phyloP scores from a whole-genome alignment of 805 yeast genomes.

The Candida montana region DNA sequence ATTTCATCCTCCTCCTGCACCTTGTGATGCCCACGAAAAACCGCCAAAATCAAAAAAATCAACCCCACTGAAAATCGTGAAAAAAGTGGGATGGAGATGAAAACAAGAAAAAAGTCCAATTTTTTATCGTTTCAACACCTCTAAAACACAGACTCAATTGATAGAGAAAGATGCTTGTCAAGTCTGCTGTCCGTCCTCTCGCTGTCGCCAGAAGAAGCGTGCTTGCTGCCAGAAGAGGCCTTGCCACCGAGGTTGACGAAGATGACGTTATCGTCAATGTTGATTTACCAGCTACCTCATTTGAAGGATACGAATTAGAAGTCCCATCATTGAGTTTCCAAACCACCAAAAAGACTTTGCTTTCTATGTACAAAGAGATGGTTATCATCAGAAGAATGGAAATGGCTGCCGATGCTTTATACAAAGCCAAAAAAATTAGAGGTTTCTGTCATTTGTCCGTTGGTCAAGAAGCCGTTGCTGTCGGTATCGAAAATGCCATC shows the following conservation, averaged over 20 bases:
- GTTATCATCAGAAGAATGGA: conserved; percentile 92
- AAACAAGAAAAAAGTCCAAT: not conserved
- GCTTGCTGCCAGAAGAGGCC: conserved; percentile 18
- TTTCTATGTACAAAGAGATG: conserved; percentile 97
- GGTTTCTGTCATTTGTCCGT: conserved; percentile 98
- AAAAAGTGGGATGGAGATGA: not conserved
- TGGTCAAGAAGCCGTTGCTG: conserved; percentile 99
- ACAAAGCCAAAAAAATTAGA: conserved; percentile 97
- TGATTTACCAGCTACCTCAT: conserved; percentile 72
- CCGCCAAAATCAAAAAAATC: not conserved
- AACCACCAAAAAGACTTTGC: conserved; percentile 72
- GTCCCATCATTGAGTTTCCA: conserved; percentile 68
- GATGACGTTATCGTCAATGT: conserved; percentile 35
- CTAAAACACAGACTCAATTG: not conserved
- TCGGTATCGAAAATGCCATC: conserved; percentile 95
- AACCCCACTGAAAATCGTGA: not conserved
- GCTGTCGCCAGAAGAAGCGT: conserved; percentile 9
- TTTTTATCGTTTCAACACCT: not conserved
- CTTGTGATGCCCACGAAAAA: conserved; percentile 7
- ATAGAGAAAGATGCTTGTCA: conserved; percentile 7
- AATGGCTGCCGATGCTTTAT: conserved; percentile 97
- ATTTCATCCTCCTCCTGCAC: not conserved
- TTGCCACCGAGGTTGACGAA: conserved; percentile 23
- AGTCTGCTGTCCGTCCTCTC: conserved; percentile 18
- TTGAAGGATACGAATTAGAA: conserved; percentile 78